Evolutionary conservation across 352 stramenopile genomes (phyloP).

Genomic region (Globisporangium rhizosaccharum): DNA sequence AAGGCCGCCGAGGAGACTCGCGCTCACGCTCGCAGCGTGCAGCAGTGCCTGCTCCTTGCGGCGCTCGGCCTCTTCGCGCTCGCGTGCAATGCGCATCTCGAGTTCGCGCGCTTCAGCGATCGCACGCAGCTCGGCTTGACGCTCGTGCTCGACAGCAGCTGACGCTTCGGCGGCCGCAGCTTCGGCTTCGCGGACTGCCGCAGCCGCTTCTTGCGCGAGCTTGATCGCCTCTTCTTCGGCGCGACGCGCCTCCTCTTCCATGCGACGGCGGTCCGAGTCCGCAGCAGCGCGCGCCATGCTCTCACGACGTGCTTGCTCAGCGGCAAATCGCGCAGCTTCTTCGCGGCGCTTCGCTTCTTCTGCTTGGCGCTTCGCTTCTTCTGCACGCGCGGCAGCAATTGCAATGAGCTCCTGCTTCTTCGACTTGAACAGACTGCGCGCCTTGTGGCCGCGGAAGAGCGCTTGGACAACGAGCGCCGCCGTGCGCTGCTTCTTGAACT

Average conservation of each 20-base stretch:
- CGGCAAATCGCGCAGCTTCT: conserved; percentile 57
- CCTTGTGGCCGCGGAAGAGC: conserved; percentile 74
- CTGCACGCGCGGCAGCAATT: conserved; percentile 63
- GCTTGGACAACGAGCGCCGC: conserved; percentile 70
- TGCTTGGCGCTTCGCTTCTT: conserved; percentile 64
- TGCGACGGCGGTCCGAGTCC: conserved; percentile 50
- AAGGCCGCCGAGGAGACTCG: conserved; percentile 64
- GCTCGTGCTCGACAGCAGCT: conserved; percentile 73
- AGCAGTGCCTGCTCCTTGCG: conserved; percentile 58
- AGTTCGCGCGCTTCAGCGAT: conserved; percentile 70
- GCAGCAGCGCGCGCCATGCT: conserved; percentile 45
- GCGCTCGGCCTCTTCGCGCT: conserved; percentile 50
- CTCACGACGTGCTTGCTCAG: conserved; percentile 51
- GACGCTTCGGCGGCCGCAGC: conserved; percentile 65
- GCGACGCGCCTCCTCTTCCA: conserved; percentile 68
- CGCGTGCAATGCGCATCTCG: conserved; percentile 46
- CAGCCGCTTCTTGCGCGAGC: conserved; percentile 47
- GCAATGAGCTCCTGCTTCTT: conserved; percentile 86
- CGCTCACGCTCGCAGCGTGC: conserved; percentile 72
- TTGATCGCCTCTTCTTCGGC: conserved; percentile 61
- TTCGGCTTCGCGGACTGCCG: conserved; percentile 55
- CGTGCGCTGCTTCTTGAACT: conserved; percentile 79
- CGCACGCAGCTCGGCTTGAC: conserved; percentile 72
- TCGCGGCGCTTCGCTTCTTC: conserved; percentile 80
- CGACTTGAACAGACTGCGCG: conserved; percentile 66